Conservation (phyloP, 2,329 filamentous ascomycete genomes). For the Emergomyces pasteurianus region DNA sequence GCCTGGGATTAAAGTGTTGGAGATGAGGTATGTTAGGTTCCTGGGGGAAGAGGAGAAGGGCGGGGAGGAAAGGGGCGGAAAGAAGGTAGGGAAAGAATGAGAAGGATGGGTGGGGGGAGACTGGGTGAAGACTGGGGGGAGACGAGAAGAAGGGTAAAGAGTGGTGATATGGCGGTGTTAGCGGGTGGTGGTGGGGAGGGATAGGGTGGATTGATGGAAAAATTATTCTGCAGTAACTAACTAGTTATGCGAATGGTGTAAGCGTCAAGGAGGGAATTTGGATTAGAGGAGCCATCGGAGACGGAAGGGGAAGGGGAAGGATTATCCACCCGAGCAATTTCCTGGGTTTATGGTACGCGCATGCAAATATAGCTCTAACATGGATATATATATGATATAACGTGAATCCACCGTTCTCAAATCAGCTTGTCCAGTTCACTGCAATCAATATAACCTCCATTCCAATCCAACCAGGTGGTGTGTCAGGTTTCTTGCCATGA, state of each 20-base stretch:
- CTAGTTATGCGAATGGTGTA: no score
- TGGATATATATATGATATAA: neutral
- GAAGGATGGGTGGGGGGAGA: neutral
- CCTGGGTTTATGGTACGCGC: neutral
- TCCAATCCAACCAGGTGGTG: neutral
- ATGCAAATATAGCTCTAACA: neutral
- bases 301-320: neutral
- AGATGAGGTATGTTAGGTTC: conserved; percentile 36
- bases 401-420: neutral
- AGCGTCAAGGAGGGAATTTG: neutral
- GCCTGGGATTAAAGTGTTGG: conserved; percentile 26
- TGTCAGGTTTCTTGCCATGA: neutral
- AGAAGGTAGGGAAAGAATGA: neutral
- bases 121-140: neutral
- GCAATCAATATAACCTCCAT: neutral
- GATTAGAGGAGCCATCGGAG: neutral
- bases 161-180: neutral
- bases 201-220: neutral
- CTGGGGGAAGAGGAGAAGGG: neutral
- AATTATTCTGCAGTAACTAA: neutral
- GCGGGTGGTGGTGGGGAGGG: neutral
- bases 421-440: neutral
- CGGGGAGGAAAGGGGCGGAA: neutral
- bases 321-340: no score
- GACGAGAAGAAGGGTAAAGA: neutral